phyloP scores from a whole-genome alignment of 129 eudicot species.

The Saposhnikovia divaricata region DNA sequence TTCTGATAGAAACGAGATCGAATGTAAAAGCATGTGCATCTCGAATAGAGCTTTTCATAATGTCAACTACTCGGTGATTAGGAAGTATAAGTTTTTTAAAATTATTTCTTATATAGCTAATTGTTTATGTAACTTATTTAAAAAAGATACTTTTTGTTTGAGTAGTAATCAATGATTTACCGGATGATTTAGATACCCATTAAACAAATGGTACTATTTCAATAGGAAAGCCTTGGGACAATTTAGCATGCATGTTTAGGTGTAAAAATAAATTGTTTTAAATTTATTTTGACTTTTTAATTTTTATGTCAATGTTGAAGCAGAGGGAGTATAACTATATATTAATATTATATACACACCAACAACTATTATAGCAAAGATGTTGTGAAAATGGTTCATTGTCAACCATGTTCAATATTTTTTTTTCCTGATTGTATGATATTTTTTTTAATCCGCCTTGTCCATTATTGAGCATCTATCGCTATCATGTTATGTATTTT shows the following conservation, averaged over 20 bases:
- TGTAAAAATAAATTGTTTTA: background rate
- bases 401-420: background rate
- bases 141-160: too few species aligned
- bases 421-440: background rate
- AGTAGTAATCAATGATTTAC: too few species aligned
- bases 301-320: background rate
- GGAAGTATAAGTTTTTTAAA: background rate
- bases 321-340: background rate
- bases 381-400: background rate
- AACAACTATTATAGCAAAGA: background rate
- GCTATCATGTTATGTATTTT: background rate
- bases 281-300: too few species aligned
- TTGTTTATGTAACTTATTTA: too few species aligned
- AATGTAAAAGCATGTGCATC: background rate
- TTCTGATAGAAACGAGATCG: background rate
- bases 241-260: background rate
- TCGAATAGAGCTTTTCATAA: background rate
- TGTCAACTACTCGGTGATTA: background rate
- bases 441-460: background rate
- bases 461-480: background rate
- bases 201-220: background rate
- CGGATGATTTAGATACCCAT: too few species aligned
- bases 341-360: too few species aligned
- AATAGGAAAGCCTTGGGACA: background rate
- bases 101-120: background rate